Evolutionary conservation across 257 asterid species (phyloP).

Genomic region (Solanum corneliomulleri): DNA sequence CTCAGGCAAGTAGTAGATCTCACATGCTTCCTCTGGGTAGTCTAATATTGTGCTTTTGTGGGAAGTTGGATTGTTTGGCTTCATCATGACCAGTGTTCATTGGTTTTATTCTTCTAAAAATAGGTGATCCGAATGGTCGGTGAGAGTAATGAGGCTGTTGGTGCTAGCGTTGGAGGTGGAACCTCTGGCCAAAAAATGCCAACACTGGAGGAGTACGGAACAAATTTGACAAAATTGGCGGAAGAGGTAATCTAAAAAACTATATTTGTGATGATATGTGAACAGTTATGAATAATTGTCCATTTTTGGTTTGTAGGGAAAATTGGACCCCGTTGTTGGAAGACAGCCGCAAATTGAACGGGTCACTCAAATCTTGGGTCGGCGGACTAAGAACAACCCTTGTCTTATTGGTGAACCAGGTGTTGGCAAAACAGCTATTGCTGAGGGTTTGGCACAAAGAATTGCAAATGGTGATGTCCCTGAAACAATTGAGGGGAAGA

Average conservation of each 20-base stretch:
- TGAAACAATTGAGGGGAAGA: slow-evolving; percentile 94
- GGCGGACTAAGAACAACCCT: slow-evolving; percentile 94
- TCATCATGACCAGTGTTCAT: neutral
- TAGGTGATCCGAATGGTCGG: slow-evolving; percentile 81
- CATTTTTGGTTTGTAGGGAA: slow-evolving; percentile 47
- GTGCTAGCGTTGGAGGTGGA: slow-evolving; percentile 80
- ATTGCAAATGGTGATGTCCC: slow-evolving; percentile 94
- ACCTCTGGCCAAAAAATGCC: slow-evolving; percentile 71
- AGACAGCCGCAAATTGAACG: slow-evolving; percentile 91
- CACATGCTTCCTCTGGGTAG: neutral
- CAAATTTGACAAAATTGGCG: slow-evolving; percentile 65
- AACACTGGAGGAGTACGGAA: slow-evolving; percentile 69
- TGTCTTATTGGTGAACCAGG: slow-evolving; percentile 99
- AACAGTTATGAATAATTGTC: neutral
- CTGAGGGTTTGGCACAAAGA: slow-evolving; percentile 98
- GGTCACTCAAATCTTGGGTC: slow-evolving; percentile 91
- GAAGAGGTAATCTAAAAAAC: slow-evolving; percentile 58
- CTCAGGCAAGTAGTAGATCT: slow-evolving; percentile 45
- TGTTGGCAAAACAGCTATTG: slow-evolving; percentile 98
- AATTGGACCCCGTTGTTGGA: slow-evolving; percentile 96
- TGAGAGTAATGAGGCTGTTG: slow-evolving; percentile 68
- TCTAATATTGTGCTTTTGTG: neutral
- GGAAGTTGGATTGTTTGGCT: neutral
- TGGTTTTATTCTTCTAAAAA: neutral
- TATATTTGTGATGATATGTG: neutral